These are phyloP conservation scores for Aspergillus tamarii DNA, from an alignment of 2,329 filamentous ascomycete species.

Conservation along the genomic window DNA sequence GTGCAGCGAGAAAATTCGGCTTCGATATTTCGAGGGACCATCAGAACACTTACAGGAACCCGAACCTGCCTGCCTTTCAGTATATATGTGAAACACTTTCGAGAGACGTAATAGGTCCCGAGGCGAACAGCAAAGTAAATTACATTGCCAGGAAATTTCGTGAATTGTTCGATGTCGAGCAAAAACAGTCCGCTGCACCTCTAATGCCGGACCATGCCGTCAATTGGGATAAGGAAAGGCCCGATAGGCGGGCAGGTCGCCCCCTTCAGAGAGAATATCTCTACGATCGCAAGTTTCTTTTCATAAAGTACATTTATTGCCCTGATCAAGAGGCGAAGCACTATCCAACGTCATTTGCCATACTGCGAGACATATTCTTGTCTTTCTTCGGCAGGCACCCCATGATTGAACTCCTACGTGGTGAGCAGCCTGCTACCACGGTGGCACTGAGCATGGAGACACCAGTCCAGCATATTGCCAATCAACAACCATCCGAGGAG, in stretches of 20 bases:
- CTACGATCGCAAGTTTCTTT: slow-evolving; percentile 1
- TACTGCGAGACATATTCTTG: slow-evolving; percentile 6
- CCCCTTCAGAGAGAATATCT: slow-evolving; percentile 4
- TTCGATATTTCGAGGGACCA: slow-evolving; percentile 1
- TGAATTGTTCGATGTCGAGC: not conserved
- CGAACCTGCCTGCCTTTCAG: not conserved
- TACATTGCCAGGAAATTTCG: slow-evolving; percentile 2
- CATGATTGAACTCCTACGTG: slow-evolving; percentile 1
- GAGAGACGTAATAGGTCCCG: not conserved
- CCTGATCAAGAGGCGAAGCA: slow-evolving; percentile 1
- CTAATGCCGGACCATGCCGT: not conserved
- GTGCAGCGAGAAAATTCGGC: not conserved
- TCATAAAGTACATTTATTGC: not conserved
- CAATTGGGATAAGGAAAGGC: not conserved
- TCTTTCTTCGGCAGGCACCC: slow-evolving; percentile 5
- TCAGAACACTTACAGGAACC: not conserved
- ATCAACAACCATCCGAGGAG: not conserved
- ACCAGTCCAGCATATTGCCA: not conserved
- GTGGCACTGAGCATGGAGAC: not conserved
- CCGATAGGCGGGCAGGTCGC: not conserved
- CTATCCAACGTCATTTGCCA: slow-evolving; percentile 5
- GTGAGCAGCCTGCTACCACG: not conserved
- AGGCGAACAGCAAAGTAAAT: not conserved
- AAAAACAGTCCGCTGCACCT: slow-evolving; percentile 1
- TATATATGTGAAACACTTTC: slow-evolving; percentile 1